These are phyloP conservation scores for Selenicereus undatus DNA, from an alignment of 148 eudicot species.

Conservation along the genomic window DNA sequence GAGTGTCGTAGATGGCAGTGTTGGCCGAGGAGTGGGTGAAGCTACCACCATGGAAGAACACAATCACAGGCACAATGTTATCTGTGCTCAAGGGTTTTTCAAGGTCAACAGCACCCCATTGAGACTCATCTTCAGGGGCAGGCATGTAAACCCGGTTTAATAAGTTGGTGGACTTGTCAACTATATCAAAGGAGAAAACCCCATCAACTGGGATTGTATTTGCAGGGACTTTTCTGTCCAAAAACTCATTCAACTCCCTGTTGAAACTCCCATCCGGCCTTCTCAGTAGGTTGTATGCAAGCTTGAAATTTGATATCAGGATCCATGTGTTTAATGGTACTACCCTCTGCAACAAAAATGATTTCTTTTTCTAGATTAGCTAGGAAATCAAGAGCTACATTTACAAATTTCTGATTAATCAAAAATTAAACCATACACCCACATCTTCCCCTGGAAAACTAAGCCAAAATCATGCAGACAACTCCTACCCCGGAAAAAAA, in stretches of 20 bases:
- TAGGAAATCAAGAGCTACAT: neutral
- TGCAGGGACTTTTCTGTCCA: conserved; percentile 70
- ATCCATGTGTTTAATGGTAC: conserved; percentile 86
- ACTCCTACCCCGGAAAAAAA: neutral
- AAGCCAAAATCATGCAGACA: neutral
- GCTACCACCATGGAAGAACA: conserved; percentile 86
- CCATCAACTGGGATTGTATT: conserved; percentile 60
- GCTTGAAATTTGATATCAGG: conserved; percentile 78
- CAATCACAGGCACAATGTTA: conserved; percentile 56
- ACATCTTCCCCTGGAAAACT: neutral
- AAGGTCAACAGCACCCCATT: conserved; percentile 40
- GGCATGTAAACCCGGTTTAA: conserved; percentile 55
- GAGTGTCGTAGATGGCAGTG: conserved; percentile 67
- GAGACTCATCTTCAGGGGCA: conserved; percentile 29
- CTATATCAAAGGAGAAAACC: conserved; percentile 63
- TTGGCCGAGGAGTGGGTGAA: conserved; percentile 76
- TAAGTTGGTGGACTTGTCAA: conserved; percentile 51
- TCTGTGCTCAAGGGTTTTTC: conserved; percentile 54
- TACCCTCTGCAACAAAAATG: conserved; percentile 40
- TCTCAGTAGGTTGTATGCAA: conserved; percentile 69
- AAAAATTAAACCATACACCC: neutral
- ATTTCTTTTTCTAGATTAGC: neutral
- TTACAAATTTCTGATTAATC: neutral
- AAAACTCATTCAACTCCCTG: conserved; percentile 58
- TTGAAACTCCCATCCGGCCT: conserved; percentile 76